Evolutionary conservation across 1,284 basidiomycete genomes (phyloP), one percentile per base, ranked within the genome.

Genomic region (Salmacisia buchloeana): DNA sequence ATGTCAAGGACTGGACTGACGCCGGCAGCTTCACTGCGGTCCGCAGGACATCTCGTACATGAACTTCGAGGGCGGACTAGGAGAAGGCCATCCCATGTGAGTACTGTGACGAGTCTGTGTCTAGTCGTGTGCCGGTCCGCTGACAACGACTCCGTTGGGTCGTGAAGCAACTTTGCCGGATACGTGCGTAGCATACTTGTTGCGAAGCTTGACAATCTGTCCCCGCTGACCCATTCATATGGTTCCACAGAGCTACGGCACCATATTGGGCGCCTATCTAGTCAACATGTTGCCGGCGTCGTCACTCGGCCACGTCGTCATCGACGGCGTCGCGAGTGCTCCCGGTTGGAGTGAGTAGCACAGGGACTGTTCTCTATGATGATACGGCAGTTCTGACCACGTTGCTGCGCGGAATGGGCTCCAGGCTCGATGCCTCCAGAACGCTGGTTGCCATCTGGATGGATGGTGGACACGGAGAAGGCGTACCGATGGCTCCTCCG

Each of bases 41-140:
- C 49, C n/a, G 15, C 68, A 80, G 83, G 34, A 82, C 82, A 65
- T 81, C 80, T 63, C 83, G 84, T 68, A 76, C 78, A 0, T 73
- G 65, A 21, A 64, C 76, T 1, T 72, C 83, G 3, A 82, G 83
- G 49, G 27, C 18, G 49, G 49, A 54, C 27, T 54, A n/a, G 83
- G 83, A 1, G 67, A 81, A 18, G 79, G 82, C 38, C 76, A 80
- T 0, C 72, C 80, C 38, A 83, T 84, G 82, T 83, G 66, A 41
- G 79, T 70, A 57, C n/a, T 34, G 9, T 25, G n/a, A 6, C 31
- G 3, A 2, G 9, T 18, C n/a, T 10, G 31, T 29, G 45, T 25
- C 12, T 5, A 15, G 15, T 15, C 18, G n/a, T 15, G 39, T 15
- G n/a, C 18, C 39, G 15, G 15, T 41, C 18, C 18, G 39, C n/a